Base-by-base conservation (phyloP, 768 basidiomycete genomes). In the Leccinum disarticulatum region DNA sequence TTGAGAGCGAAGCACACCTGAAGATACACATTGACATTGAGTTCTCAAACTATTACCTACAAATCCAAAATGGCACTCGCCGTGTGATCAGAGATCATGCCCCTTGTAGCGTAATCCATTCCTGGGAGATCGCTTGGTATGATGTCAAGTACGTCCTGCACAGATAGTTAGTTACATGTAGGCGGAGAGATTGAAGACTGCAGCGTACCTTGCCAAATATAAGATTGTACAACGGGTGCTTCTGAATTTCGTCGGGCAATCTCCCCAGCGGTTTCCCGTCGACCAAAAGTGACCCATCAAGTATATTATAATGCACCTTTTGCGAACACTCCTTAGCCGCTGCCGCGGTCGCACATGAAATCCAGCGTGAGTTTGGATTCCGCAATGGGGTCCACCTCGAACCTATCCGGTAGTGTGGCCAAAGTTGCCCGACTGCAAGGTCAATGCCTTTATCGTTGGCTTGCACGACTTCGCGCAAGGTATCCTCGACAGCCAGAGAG, bases 251-350 rank as follows among this genome's bases (percentile, higher is more conserved):
- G 8, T 46, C 30, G 0, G 81, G 78, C 14, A 83, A 72, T 25
- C 70, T 73, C 0, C 66, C 69, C 5, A 74, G 57, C 1, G 75
- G 71, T 57, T 73, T 73, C 7, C 81, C 81, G 11, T 77, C 66
- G 10, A 83, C 70, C 17, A 81, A 69, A 1, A 83, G 66, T 25
- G 64, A 52, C 13, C 81, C 81, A 17, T 71, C 63, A 0, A 73
- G 50, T 10, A 71, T 6, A 35, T 74, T 66, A 8, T 66, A 48
- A 17, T 67, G 57, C 4, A 74, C 65, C 7, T 6, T 22, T 30
- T 73, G 73, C 4, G 72, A 64, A 9, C 25, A 25, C n/a, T 64
- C 61, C 3, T 13, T 14, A 10, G 10, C 9, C 0, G 61, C 56
- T 1, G 22, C 1, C 1, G 63, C 56, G 2, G 73, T 74, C 9